Conservation (phyloP, 2,329 filamentous ascomycete genomes). For the Scedosporium aurantiacum region DNA sequence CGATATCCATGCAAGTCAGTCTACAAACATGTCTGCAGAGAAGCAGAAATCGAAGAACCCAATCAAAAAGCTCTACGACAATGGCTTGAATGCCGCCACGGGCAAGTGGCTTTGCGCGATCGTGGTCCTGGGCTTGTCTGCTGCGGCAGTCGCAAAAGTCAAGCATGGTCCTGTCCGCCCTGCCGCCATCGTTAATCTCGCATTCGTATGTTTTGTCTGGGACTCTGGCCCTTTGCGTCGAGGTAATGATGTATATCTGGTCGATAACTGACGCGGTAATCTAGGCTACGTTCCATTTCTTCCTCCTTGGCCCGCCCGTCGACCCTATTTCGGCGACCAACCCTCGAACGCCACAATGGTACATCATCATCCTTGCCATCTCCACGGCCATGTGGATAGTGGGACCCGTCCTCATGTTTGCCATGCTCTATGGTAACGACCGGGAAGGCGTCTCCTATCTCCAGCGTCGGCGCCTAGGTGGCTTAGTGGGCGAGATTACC, state of each 20-base stretch:
- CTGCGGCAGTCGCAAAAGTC: neutral
- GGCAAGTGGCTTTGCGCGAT: neutral
- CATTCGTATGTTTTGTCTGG: neutral
- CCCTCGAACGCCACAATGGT: neutral
- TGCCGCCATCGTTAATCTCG: neutral
- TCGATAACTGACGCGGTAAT: neutral
- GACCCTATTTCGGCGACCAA: neutral
- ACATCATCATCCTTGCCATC: neutral
- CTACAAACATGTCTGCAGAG: neutral
- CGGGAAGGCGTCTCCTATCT: neutral
- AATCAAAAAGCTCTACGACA: neutral
- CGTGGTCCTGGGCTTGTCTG: neutral
- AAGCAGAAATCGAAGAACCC: neutral
- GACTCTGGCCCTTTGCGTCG: neutral
- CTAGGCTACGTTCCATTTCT: neutral
- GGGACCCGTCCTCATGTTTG: neutral
- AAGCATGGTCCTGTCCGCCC: neutral
- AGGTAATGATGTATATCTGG: too few relatives aligned
- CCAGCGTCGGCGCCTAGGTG: neutral
- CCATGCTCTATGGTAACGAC: neutral
- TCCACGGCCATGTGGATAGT: neutral
- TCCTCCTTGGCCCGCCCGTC: neutral
- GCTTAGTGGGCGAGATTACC: neutral
- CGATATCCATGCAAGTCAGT: too few relatives aligned
- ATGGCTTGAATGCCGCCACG: neutral